Percentiles rank a stretch among this genome's conserved stretches.
Evolutionary conservation across 2,329 filamentous ascomycete genomes (phyloP).

Genomic region (Alternaria sp.): DNA sequence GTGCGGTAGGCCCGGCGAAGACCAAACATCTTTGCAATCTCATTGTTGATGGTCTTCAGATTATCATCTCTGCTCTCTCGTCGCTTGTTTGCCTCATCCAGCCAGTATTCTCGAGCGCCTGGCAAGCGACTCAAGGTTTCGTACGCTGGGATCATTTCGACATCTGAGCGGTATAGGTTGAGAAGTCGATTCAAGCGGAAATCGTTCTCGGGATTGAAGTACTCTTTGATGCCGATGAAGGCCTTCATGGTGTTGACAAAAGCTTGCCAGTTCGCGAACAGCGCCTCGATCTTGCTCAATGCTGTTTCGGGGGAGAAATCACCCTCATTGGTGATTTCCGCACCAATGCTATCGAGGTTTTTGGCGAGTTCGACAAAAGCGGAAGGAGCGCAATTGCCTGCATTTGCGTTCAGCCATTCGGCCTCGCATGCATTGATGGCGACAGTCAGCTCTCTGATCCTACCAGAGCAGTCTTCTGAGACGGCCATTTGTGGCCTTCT

Average conservation of each 20-base stretch:
- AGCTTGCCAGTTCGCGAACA: background rate
- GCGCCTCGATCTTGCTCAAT: background rate
- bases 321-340: background rate
- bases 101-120: background rate
- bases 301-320: background rate
- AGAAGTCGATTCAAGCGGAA: background rate
- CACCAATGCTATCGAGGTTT: background rate
- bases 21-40: background rate
- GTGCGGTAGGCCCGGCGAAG: background rate
- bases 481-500: background rate
- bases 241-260: background rate
- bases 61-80: background rate
- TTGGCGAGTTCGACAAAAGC: background rate
- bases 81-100: background rate
- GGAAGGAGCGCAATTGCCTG: background rate
- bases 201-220: background rate
- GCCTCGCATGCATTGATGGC: background rate
- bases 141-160: background rate
- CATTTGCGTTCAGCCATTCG: background rate
- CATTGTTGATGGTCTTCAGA: background rate
- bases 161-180: background rate
- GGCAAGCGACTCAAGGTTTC: background rate
- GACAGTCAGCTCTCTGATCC: background rate
- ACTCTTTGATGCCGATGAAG: background rate
- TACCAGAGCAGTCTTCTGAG: background rate